Evolutionary conservation across 78 protist genomes (phyloP).

Genomic region (Isochrysis galbana): DNA sequence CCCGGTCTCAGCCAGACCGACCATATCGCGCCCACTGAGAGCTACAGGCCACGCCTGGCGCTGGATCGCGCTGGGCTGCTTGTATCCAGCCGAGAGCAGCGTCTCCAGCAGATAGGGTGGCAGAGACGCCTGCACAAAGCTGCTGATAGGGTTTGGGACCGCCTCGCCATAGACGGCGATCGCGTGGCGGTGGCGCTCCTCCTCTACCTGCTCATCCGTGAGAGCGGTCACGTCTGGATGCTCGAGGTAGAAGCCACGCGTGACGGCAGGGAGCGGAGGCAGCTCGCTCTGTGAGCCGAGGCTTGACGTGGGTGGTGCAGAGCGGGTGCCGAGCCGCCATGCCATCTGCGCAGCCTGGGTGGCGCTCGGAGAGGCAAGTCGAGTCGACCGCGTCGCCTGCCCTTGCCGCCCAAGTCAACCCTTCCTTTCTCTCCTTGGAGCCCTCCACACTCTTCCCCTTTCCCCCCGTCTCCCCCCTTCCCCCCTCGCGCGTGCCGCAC

Average conservation of each 20-base stretch:
- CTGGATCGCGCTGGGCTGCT: conserved; percentile 60
- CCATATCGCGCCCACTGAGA: conserved; percentile 45
- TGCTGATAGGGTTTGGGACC: not conserved
- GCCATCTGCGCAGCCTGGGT: too few relatives aligned
- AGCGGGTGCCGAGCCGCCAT: not conserved
- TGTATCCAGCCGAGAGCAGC: not conserved
- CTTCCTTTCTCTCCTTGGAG: too few relatives aligned
- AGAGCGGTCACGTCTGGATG: not conserved
- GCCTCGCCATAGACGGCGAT: not conserved
- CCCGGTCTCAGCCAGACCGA: conserved; percentile 77
- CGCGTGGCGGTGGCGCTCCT: not conserved
- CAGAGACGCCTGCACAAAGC: not conserved
- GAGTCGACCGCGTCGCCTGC: too few relatives aligned
- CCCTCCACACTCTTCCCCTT: too few relatives aligned
- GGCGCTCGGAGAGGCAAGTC: too few relatives aligned
- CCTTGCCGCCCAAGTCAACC: too few relatives aligned
- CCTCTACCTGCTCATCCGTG: not conserved
- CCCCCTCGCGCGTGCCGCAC: too few relatives aligned
- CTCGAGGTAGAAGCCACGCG: not conserved
- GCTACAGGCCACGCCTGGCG: conserved; percentile 55
- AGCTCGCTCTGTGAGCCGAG: not conserved
- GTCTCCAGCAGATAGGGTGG: not conserved
- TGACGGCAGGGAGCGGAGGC: not conserved
- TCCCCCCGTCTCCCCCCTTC: too few relatives aligned
- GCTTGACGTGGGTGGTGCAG: not conserved